Evolutionary conservation across 129 eudicot genomes (phyloP).

Genomic region (Pseudognaphalium luteoalbum): DNA sequence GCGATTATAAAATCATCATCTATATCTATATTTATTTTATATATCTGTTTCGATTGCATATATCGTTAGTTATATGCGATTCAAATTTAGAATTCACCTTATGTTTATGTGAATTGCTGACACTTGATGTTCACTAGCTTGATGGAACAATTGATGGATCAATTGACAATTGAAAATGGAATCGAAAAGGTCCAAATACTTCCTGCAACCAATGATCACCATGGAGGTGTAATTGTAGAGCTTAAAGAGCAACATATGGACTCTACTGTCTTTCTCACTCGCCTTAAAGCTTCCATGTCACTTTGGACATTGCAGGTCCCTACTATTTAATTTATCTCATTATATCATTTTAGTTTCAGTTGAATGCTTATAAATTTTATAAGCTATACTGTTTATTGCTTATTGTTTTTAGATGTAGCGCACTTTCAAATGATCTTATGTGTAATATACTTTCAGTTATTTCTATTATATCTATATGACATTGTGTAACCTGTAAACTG

Average conservation of each 20-base stretch:
- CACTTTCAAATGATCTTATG: too few relatives aligned
- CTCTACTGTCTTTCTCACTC: conserved; percentile 35
- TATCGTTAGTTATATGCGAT: not conserved
- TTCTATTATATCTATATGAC: too few relatives aligned
- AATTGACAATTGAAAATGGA: conserved; percentile 35
- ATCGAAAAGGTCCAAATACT: conserved; percentile 37
- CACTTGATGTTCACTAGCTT: conserved; percentile 15
- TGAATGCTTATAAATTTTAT: not conserved
- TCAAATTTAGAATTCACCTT: not conserved
- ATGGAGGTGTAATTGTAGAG: conserved; percentile 71
- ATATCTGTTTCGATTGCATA: not conserved
- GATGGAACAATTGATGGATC: conserved; percentile 49
- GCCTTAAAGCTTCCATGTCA: conserved; percentile 60
- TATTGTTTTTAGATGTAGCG: not conserved
- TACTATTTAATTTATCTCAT: not conserved
- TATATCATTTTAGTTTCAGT: not conserved
- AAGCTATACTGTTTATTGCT: too few relatives aligned
- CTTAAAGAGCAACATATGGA: conserved; percentile 61
- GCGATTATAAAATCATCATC: too few relatives aligned
- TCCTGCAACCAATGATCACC: conserved; percentile 55
- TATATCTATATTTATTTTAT: too few relatives aligned
- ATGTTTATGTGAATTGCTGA: conserved; percentile 8
- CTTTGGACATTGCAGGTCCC: conserved; percentile 69
- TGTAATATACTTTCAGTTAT: too few relatives aligned
- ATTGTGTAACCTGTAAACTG: too few relatives aligned